Evolutionary conservation across 106 monocot genomes (phyloP).

Genomic region (Posidonia australis): DNA sequence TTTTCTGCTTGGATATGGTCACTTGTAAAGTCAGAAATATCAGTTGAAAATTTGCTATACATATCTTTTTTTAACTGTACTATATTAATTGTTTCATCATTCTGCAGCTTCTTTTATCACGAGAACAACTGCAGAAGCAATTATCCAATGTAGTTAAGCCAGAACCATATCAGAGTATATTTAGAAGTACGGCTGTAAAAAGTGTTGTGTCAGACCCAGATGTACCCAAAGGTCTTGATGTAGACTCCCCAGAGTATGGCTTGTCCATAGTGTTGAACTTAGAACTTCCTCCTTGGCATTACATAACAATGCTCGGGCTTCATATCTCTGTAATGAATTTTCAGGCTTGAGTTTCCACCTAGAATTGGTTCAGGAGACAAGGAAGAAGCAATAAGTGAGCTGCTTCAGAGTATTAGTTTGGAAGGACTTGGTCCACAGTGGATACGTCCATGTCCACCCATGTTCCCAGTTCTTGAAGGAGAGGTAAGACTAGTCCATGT

Average conservation of each 20-base stretch:
- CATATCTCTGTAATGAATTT: constrained; percentile 1
- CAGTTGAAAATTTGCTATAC: too few species aligned
- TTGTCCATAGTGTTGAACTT: not conserved
- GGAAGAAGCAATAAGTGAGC: constrained; percentile 34
- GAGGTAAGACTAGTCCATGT: constrained; percentile 31
- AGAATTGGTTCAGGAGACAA: constrained; percentile 63
- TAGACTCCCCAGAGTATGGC: constrained; percentile 16
- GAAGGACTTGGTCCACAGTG: constrained; percentile 77
- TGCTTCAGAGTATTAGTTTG: constrained; percentile 44
- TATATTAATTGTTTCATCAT: not conserved
- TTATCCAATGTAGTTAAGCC: constrained; percentile 1
- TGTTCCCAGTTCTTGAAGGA: constrained; percentile 70
- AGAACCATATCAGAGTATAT: constrained; percentile 16
- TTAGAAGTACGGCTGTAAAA: constrained; percentile 12
- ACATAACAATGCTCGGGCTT: not conserved
- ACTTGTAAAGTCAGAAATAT: too few species aligned
- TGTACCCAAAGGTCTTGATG: constrained; percentile 10
- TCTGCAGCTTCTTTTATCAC: constrained; percentile 13
- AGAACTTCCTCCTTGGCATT: not conserved
- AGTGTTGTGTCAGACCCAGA: constrained; percentile 23
- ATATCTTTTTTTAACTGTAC: too few species aligned
- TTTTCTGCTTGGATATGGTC: too few species aligned
- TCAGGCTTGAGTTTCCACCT: constrained; percentile 31
- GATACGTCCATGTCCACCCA: constrained; percentile 79
- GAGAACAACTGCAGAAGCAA: constrained; percentile 14